Base-by-base conservation (phyloP, 1,284 basidiomycete species). In the Jaminaea rosea region DNA sequence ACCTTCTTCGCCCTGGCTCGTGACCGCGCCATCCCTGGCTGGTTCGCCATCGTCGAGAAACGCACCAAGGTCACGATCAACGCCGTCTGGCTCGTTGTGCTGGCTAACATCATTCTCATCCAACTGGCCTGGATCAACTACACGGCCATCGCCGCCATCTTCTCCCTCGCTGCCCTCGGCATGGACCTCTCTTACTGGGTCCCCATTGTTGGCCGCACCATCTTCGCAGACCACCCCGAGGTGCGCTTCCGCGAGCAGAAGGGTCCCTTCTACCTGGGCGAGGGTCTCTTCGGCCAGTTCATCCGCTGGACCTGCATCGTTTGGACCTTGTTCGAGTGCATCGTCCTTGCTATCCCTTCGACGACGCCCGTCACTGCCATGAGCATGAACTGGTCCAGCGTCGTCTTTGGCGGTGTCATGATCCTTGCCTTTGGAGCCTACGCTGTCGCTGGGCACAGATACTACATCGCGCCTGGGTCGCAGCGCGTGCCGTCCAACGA, bases 1-100 rank as follows among this genome's bases (percentile, higher is more conserved):
- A 86, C 88, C 0, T 78, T 92, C 39, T 93, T 88, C 67, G 91
- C 91, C 3, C 88, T 96, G 77, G 87, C 85, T 67, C 85, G 88
- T 52, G 88, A 91, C 69, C 81, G 81, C 50, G 85, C 83, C 39
- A 79, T 91, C 36, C 89, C 89, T 4, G 86, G 86, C 6, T 83
- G 82, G 76, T 88, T 94, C 62, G 85, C 86, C 26, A 80, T 87
- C 27, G 84, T 81, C 67, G 73, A 75, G 49, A 69, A 55, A 52
- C 88, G 86, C 5, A 63, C 60, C 17, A 78, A 81, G 61, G 90
- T 89, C 0, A 90, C 90, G 3, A 76, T 94, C 29, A 84, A 84
- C 55, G 83, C 88, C 7, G 86, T 93, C 60, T 86, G 86, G 83
- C 76, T 86, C 44, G 84, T 84, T 26, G 84, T 87, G 0, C 53